Evolutionary conservation across 345 rosid species (phyloP).

Genomic region (Populus simonii): DNA sequence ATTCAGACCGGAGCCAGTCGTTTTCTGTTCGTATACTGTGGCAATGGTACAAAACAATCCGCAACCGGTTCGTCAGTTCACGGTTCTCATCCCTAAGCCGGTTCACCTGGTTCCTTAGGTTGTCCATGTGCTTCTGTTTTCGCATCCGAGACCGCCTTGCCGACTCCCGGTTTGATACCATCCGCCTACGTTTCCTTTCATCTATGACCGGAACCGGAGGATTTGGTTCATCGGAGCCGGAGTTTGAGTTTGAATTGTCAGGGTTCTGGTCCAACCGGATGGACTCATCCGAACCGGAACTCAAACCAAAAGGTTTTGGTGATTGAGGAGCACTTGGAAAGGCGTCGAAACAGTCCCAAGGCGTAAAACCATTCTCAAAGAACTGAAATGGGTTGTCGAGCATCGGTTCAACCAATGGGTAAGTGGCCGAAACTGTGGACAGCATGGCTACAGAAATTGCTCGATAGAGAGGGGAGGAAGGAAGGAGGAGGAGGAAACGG

Average conservation of each 20-base stretch:
- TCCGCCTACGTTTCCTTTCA: conserved; percentile 69
- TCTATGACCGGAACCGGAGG: conserved; percentile 30
- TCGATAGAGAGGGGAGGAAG: conserved; percentile 31
- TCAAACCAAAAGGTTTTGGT: conserved; percentile 39
- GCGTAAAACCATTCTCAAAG: conserved; percentile 47
- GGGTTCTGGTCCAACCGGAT: conserved; percentile 24
- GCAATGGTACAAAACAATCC: conserved; percentile 37
- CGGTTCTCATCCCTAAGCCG: conserved; percentile 62
- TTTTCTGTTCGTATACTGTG: conserved; percentile 46
- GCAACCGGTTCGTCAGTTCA: conserved; percentile 59
- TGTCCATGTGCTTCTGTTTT: conserved; percentile 70
- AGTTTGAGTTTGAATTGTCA: conserved; percentile 28
- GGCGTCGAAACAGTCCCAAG: conserved; percentile 57
- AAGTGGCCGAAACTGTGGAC: conserved; percentile 48
- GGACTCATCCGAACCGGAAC: conserved; percentile 39
- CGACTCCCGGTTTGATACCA: conserved; percentile 89
- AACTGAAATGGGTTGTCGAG: conserved; percentile 37
- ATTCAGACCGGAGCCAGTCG: conserved; percentile 58
- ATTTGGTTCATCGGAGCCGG: conserved; percentile 36
- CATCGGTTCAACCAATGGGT: conserved; percentile 31
- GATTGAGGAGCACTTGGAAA: conserved; percentile 29
- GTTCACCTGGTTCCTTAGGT: conserved; percentile 63
- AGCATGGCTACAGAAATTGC: conserved; percentile 36
- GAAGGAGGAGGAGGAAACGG: conserved; percentile 84
- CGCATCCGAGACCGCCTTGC: conserved; percentile 84